Evolutionary conservation across 768 basidiomycete species (phyloP).

Genomic region (Agaricus bisporus): DNA sequence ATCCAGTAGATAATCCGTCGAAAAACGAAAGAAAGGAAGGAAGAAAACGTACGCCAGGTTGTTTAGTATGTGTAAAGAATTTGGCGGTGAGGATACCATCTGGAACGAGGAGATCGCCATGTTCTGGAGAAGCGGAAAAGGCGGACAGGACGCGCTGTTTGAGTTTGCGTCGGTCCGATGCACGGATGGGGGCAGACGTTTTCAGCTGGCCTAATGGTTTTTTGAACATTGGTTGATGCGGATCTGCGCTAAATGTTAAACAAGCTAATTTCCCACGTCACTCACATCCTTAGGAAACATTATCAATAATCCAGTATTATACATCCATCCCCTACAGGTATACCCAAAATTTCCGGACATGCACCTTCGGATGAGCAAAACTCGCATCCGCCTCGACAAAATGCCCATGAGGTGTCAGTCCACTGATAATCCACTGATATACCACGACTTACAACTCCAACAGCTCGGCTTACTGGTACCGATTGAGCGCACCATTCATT

Average conservation of each 20-base stretch:
- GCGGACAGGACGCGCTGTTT: conserved; percentile 48
- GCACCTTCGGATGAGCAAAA: too few species aligned
- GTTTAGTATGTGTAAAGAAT: conserved; percentile 56
- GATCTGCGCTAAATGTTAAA: too few species aligned
- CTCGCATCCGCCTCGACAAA: too few species aligned
- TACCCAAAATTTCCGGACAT: too few species aligned
- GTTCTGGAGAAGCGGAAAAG: conserved; percentile 46
- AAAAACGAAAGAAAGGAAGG: background rate
- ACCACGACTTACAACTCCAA: too few species aligned
- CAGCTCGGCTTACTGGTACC: too few species aligned
- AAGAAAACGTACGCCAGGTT: conserved; percentile 53
- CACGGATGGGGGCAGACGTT: conserved; percentile 69
- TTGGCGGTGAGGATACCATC: conserved; percentile 67
- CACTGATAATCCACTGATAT: too few species aligned
- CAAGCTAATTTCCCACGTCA: background rate
- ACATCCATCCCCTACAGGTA: background rate
- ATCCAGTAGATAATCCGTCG: background rate
- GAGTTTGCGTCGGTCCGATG: conserved; percentile 69
- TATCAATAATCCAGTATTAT: background rate
- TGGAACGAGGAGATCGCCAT: conserved; percentile 66
- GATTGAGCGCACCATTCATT: too few species aligned
- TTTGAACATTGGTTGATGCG: conserved; percentile 61
- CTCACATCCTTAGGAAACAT: too few species aligned
- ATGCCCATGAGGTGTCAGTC: too few species aligned
- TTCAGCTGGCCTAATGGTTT: conserved; percentile 65